These are phyloP conservation scores for Phytophthora citricola DNA, from an alignment of 352 stramenopile genomes.

Conservation along the genomic window DNA sequence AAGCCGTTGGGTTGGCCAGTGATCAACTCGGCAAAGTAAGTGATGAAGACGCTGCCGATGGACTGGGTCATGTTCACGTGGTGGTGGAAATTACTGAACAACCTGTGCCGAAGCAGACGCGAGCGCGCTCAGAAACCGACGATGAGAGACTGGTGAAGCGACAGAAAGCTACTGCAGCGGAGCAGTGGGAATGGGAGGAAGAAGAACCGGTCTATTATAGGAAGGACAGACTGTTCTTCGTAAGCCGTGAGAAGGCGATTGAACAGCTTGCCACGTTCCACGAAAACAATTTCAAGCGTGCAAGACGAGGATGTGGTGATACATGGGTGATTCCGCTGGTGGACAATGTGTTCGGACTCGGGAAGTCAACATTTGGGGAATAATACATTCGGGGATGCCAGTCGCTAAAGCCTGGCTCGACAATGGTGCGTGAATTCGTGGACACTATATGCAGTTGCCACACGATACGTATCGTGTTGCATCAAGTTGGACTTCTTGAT, in stretches of 20 bases:
- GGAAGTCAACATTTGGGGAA: conserved; percentile 18
- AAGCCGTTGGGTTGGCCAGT: no score
- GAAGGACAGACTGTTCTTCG: no score
- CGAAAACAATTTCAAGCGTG: not conserved
- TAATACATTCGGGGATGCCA: conserved; percentile 6
- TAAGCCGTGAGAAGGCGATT: no score
- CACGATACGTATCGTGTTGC: not conserved
- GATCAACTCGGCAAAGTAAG: no score
- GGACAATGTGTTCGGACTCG: conserved; percentile 17
- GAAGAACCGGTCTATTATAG: no score
- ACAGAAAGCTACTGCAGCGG: no score
- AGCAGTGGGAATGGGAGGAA: no score
- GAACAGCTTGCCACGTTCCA: not conserved
- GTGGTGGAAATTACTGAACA: no score
- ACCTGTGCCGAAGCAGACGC: not conserved
- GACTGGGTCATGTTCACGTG: no score
- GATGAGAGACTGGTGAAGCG: no score
- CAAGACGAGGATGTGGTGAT: not conserved
- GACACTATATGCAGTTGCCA: not conserved
- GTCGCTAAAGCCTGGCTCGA: not conserved
- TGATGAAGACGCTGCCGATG: no score
- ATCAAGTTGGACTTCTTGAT: not conserved
- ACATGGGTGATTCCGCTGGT: conserved; percentile 13
- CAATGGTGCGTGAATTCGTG: not conserved
- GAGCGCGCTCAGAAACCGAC: no score